Base-by-base conservation (phyloP, 352 stramenopile species). In the Pelagophyceae sp. region DNA sequence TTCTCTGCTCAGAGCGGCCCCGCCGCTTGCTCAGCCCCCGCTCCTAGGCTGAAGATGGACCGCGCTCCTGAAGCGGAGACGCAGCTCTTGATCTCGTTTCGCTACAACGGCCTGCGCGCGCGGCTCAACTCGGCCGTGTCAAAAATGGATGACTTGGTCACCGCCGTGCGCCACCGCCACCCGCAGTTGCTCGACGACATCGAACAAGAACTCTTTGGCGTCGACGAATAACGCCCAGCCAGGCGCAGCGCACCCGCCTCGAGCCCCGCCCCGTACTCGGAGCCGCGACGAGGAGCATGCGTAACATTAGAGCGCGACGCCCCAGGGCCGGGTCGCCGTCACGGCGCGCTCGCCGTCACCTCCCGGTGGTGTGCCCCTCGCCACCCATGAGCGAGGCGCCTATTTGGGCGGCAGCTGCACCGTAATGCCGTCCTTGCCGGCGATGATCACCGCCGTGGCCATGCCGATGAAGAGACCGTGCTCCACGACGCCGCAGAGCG, bases 401-500 rank as follows among this genome's bases (percentile, higher is more conserved):
- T n/a, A n/a, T n/a, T n/a, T n/a, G n/a, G n/a, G n/a, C n/a, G 45
- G 45, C 11, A 54, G 78, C 78, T 93, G 93, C 27, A 92, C 87
- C 79, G 76, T 84, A 82, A 95, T 92, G 78, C 90, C 90, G 79
- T 94, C 87, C 0, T 72, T 81, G 72, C 88, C 87, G 70, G 90
- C 89, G 83, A 93, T 91, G 77, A 95, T 93, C 31, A 92, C 87
- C 67, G 84, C 88, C 35, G 88, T 91, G 15, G 89, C 87, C 89
- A 95, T 93, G 61, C 86, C 87, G 76, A 88, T 89, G 80, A 95
- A 95, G 38, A 95, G 80, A 60, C 90, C 90, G 82, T 95, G 90
- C 54, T 95, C 90, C 17, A 94, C 90, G 75, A 94, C 89, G 61
- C 90, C 89, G 32, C 89, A 85, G 33, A 87, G 88, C 76, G 87